Base-by-base conservation (phyloP, 2,329 filamentous ascomycete species). In the Arthroderma sp. region DNA sequence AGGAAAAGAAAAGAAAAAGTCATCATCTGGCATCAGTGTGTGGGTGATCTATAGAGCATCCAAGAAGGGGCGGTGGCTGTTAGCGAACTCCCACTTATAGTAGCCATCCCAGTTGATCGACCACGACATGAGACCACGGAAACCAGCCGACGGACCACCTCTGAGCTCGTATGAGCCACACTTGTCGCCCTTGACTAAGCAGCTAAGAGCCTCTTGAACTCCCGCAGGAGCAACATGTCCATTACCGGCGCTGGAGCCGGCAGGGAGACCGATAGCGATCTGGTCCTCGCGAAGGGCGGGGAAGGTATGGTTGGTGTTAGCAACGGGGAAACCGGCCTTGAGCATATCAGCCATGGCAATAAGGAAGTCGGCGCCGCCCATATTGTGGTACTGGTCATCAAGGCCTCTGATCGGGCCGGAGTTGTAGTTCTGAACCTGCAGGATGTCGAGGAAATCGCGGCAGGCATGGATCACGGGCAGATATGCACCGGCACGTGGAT, bases 401-500 rank as follows among this genome's bases (percentile, higher is more conserved):
- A 44, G 42, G 34, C 42, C 42, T 9, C 29, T 44, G 6, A 44
- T 44, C n/a, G 42, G 42, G 36, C 42, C 42, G 5, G 42, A 44
- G 42, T 44, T 44, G 42, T 44, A 44, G 36, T 44, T 44, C 42
- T 44, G 42, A 7, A 44, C 42, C 42, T 44, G 42, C 34, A 44
- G 42, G 36, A 44, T 36, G 6, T 27, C 32, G 32, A 44, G 36
- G 42, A 38, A 33, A 29, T 44, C 36, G 11, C 42, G 42, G 34
- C 38, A 31, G 34, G 42, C 42, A 29, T 44, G 42, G 42, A 44
- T 44, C n/a, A 44, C 42, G 36, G 42, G 42, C 10, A 44, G 42
- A 31, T 44, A 44, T 33, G 42, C 29, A 22, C 42, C 42, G 9
- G 34, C 42, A 3, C 42, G 34, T 7, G 28, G 6, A 22, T 44